phyloP scores from a whole-genome alignment of 78 protist species.

The Dictyostelium firmibasis region DNA sequence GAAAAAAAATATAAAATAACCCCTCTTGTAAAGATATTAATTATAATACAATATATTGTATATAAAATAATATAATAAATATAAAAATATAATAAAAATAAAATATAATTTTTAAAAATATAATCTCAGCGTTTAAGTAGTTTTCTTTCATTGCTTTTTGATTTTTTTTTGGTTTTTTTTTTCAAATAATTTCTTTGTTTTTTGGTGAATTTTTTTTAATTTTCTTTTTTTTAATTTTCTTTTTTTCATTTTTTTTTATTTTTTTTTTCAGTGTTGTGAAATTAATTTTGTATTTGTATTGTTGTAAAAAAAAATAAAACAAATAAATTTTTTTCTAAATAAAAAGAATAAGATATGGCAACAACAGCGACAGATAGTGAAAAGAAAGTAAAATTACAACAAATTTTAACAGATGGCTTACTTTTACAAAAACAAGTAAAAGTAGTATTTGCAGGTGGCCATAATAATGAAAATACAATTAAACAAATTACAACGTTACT shows the following conservation, averaged over 20 bases:
- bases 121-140: too few relatives aligned
- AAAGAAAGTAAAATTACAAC: constrained; percentile 6
- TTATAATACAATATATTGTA: background rate
- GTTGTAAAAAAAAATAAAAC: background rate
- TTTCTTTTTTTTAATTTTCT: background rate
- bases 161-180: background rate
- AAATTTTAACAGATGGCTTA: background rate
- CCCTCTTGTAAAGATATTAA: background rate
- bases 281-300: background rate
- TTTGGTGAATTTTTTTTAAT: background rate
- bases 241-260: background rate
- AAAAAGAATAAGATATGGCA: background rate
- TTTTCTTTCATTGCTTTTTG: background rate
- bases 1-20: background rate
- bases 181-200: background rate
- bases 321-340: background rate
- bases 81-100: background rate
- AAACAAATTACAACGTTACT: background rate
- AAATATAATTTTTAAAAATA: background rate
- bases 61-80: background rate
- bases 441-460: background rate
- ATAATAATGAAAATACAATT: background rate
- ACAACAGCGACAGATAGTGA: background rate
- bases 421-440: background rate
- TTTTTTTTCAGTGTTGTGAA: background rate